phyloP scores from a whole-genome alignment of 129 eudicot species.

The Centaurea solstitialis region DNA sequence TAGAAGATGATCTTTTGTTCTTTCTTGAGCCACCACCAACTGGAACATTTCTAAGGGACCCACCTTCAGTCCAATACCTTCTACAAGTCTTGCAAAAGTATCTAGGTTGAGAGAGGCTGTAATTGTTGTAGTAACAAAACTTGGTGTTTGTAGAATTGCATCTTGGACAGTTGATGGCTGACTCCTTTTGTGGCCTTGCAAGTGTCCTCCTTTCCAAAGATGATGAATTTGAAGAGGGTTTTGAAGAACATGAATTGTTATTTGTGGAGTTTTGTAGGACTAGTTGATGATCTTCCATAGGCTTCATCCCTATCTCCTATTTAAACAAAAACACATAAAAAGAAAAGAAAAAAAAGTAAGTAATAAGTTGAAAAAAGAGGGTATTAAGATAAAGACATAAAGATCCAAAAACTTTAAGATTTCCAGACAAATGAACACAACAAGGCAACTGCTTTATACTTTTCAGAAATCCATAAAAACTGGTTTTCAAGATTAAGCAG shows the following conservation, averaged over 20 bases:
- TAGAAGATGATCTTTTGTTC: conserved; percentile 70
- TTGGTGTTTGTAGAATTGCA: conserved; percentile 93
- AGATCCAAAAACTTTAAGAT: conserved; percentile 40
- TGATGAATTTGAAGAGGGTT: conserved; percentile 39
- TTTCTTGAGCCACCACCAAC: conserved; percentile 94
- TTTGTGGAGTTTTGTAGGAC: conserved; percentile 35
- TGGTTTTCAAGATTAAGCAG: conserved; percentile 20
- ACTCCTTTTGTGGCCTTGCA: conserved; percentile 60
- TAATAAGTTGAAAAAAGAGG: conserved; percentile 11
- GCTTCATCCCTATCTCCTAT: conserved; percentile 58
- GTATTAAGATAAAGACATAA: conserved; percentile 36
- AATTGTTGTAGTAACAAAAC: conserved; percentile 90
- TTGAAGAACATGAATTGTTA: conserved; percentile 26
- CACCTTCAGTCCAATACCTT: conserved; percentile 97
- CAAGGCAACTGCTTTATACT: conserved; percentile 34
- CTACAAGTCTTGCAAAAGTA: conserved; percentile 91
- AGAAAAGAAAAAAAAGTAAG: conserved; percentile 8
- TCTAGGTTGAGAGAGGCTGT: conserved; percentile 88
- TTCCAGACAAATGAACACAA: conserved; percentile 36
- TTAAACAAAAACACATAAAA: conserved; percentile 20
- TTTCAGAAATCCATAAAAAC: conserved; percentile 30
- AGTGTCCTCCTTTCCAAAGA: conserved; percentile 52
- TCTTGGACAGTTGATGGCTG: conserved; percentile 83
- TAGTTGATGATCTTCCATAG: conserved; percentile 62
- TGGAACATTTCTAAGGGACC: conserved; percentile 81